Conservation (phyloP, 345 rosid species). For the Cardamine occulta region DNA sequence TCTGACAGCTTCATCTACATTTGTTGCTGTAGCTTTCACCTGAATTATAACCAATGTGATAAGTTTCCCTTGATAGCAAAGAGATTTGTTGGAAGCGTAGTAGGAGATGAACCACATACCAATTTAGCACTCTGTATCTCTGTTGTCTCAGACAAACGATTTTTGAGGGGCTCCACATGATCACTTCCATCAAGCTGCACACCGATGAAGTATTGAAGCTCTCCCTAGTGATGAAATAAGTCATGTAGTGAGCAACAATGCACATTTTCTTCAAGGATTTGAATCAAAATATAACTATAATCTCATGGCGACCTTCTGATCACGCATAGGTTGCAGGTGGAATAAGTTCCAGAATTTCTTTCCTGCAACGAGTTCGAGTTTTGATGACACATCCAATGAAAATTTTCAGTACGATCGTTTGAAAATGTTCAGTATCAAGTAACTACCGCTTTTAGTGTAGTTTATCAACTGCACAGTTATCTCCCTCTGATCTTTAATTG, state of each 20-base stretch:
- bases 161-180: constrained; percentile 81
- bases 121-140: constrained; percentile 77
- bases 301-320: constrained; percentile 64
- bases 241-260: constrained; percentile 29
- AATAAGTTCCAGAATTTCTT: constrained; percentile 98
- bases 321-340: constrained; percentile 99
- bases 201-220: constrained; percentile 98
- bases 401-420: not conserved
- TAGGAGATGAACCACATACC: constrained; percentile 48
- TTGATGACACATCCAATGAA: constrained; percentile 13
- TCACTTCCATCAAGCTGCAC: constrained; percentile 98
- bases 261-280: constrained; percentile 10
- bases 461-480: constrained; percentile 97
- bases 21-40: constrained; percentile 98
- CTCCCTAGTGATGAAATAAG: constrained; percentile 62
- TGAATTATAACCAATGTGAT: constrained; percentile 40
- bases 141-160: constrained; percentile 78
- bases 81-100: not conserved
- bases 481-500: constrained; percentile 83
- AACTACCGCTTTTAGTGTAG: constrained; percentile 87
- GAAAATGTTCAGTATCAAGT: constrained; percentile 22
- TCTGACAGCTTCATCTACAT: constrained; percentile 93
- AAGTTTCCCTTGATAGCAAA: not conserved
- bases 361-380: constrained; percentile 58
- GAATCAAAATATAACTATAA: constrained; percentile 18